These are phyloP conservation scores for Solanum chacoense DNA, from an alignment of 305 asterid genomes.

Conservation along the genomic window DNA sequence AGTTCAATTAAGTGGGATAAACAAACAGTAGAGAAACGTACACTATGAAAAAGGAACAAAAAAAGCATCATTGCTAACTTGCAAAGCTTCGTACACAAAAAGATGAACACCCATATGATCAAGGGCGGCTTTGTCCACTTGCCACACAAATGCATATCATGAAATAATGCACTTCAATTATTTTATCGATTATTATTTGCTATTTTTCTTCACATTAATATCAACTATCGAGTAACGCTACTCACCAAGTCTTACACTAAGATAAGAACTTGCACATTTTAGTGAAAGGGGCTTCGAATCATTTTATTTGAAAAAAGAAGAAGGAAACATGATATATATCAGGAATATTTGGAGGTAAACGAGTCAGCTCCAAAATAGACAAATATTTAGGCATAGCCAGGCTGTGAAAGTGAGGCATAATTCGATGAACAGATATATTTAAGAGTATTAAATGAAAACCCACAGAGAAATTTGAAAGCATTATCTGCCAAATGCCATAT, in stretches of 20 bases:
- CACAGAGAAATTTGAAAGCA: background rate
- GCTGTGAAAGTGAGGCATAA: background rate
- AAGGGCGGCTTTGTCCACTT: background rate
- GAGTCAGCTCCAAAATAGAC: background rate
- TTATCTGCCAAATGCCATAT: constrained; percentile 2
- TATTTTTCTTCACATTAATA: background rate
- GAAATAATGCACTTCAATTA: background rate
- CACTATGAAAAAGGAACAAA: background rate
- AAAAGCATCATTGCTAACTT: background rate
- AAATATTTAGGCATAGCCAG: background rate
- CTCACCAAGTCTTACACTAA: background rate
- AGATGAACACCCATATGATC: background rate
- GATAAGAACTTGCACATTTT: background rate
- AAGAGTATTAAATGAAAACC: background rate
- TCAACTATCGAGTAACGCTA: background rate
- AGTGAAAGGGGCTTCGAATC: background rate
- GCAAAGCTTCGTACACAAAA: background rate
- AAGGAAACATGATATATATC: background rate
- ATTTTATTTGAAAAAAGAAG: background rate
- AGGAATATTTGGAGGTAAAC: background rate
- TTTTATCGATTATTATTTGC: background rate
- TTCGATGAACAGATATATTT: background rate
- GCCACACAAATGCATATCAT: background rate
- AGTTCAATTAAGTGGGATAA: background rate
- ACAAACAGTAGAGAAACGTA: background rate